A percentile compares a stretch with the other conserved stretches of the same genome.
Conservation (phyloP, 1,284 basidiomycete genomes). For the Tilletia walkeri region DNA sequence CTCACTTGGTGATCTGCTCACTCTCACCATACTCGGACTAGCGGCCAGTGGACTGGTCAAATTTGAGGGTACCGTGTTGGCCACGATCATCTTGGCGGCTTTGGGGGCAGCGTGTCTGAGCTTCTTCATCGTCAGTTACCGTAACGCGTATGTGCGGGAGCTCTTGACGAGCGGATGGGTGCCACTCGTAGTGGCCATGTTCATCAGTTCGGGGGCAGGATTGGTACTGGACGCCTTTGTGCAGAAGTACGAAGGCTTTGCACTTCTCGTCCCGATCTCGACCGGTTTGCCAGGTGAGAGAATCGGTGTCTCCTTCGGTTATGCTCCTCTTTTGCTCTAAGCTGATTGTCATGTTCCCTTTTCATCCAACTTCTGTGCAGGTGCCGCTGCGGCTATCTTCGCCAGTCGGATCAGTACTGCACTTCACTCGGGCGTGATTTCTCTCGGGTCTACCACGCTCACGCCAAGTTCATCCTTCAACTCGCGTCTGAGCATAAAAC, state of each 20-base stretch:
- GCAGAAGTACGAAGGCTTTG: slow-evolving; percentile 79
- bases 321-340: background rate
- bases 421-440: slow-evolving; percentile 63
- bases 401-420: slow-evolving; percentile 85
- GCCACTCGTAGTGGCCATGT: slow-evolving; percentile 86
- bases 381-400: slow-evolving; percentile 84
- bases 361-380: slow-evolving; percentile 63
- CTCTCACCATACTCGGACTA: slow-evolving; percentile 60
- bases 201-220: slow-evolving; percentile 84
- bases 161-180: slow-evolving; percentile 82
- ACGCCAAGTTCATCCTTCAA: slow-evolving; percentile 12
- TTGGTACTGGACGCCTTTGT: slow-evolving; percentile 88
- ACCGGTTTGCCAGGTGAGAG: slow-evolving; percentile 62
- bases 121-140: slow-evolving; percentile 62
- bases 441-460: slow-evolving; percentile 11
- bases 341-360: background rate
- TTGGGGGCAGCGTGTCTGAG: slow-evolving; percentile 63
- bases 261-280: slow-evolving; percentile 81
- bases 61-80: slow-evolving; percentile 56
- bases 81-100: slow-evolving; percentile 66
- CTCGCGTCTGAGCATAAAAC: background rate
- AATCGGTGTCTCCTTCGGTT: no score
- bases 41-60: slow-evolving; percentile 51
- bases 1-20: slow-evolving; percentile 87
- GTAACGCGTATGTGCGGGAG: slow-evolving; percentile 68